Conservation (phyloP, 192 early-diverging fungal species). For the Allomyces macrogynus region DNA sequence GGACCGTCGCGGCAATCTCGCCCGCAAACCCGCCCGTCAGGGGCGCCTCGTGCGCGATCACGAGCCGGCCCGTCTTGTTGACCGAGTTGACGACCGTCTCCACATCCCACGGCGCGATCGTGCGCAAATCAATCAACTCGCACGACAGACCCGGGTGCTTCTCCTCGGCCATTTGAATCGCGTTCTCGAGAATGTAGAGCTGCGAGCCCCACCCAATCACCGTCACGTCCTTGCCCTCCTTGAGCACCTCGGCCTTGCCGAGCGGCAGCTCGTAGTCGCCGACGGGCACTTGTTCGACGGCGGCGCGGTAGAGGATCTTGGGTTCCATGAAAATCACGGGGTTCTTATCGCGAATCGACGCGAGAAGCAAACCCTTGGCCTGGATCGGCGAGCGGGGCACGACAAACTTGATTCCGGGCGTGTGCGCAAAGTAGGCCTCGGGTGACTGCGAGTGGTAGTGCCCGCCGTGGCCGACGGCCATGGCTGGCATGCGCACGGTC, state of each 20-base stretch:
- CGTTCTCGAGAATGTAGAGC: slow-evolving; percentile 79
- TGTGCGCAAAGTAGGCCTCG: slow-evolving; percentile 88
- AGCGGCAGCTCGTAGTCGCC: slow-evolving; percentile 79
- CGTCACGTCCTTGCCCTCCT: slow-evolving; percentile 66
- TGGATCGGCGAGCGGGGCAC: slow-evolving; percentile 82
- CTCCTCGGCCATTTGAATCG: slow-evolving; percentile 67
- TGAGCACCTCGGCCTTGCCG: slow-evolving; percentile 76
- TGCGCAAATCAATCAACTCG: slow-evolving; percentile 82
- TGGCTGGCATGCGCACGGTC: slow-evolving; percentile 73
- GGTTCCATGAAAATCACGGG: slow-evolving; percentile 93
- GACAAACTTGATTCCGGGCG: slow-evolving; percentile 82
- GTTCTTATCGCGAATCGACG: slow-evolving; percentile 76
- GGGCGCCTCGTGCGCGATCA: slow-evolving; percentile 88
- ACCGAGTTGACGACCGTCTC: slow-evolving; percentile 80
- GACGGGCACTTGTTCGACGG: slow-evolving; percentile 84
- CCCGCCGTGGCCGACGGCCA: slow-evolving; percentile 92
- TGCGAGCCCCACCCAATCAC: slow-evolving; percentile 83
- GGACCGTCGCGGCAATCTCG: slow-evolving; percentile 70
- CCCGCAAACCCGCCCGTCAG: slow-evolving; percentile 73
- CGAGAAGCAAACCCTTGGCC: slow-evolving; percentile 79
- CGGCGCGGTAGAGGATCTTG: slow-evolving; percentile 84
- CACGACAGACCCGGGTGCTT: slow-evolving; percentile 63
- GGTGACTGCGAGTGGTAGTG: slow-evolving; percentile 88
- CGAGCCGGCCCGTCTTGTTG: slow-evolving; percentile 74
- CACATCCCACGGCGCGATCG: slow-evolving; percentile 77